phyloP scores from a whole-genome alignment of 2,329 filamentous ascomycete genomes.

The Scedosporium minutisporum region DNA sequence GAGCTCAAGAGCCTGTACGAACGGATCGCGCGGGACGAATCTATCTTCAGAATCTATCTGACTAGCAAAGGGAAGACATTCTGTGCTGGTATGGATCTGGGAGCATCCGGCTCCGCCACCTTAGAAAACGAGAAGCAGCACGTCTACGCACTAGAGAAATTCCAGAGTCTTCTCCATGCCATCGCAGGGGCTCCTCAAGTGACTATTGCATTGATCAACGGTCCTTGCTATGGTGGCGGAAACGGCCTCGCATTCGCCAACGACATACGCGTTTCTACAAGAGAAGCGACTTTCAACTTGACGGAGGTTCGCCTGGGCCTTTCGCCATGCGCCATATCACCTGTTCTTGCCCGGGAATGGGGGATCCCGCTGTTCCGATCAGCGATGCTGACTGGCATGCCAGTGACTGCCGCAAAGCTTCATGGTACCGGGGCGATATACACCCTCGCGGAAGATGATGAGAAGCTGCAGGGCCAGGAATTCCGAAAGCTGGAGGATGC shows the following conservation, averaged over 20 bases:
- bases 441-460: constrained; percentile 13
- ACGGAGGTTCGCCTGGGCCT: constrained; percentile 26
- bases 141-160: background rate
- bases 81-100: constrained; percentile 26
- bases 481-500: constrained; percentile 15
- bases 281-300: constrained; percentile 15
- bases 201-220: constrained; percentile 27
- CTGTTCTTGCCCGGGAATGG: constrained; percentile 24
- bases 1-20: constrained; percentile 18
- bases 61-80: constrained; percentile 23
- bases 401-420: constrained; percentile 17
- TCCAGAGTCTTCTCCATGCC: constrained; percentile 20
- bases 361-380: constrained; percentile 21
- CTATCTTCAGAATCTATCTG: constrained; percentile 21
- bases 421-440: constrained; percentile 15
- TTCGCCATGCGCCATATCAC: constrained; percentile 23
- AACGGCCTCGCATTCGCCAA: constrained; percentile 28
- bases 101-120: background rate
- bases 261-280: constrained; percentile 20
- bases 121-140: background rate
- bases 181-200: constrained; percentile 25
- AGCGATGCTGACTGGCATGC: constrained; percentile 23
- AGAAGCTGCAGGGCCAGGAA: constrained; percentile 8
- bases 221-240: constrained; percentile 27
- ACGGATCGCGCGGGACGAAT: constrained; percentile 11